Evolutionary conservation across 345 rosid genomes (phyloP).

Genomic region (Linum tenue): DNA sequence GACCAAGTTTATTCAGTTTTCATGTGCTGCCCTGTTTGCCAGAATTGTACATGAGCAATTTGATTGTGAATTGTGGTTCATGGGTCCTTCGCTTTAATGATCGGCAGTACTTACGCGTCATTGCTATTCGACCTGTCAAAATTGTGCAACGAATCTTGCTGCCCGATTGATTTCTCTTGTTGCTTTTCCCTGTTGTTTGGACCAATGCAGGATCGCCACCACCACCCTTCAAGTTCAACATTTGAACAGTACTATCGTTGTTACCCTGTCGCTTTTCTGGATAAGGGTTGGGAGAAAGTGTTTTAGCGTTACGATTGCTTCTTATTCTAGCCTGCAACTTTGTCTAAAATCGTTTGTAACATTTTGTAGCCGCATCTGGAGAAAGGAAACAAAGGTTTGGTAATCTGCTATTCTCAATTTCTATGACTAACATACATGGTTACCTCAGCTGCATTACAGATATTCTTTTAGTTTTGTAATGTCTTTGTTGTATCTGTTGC

Average conservation of each 20-base stretch:
- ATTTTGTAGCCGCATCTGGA: constrained; percentile 51
- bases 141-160: too few species aligned
- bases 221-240: constrained; percentile 16
- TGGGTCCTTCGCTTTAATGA: too few species aligned
- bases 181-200: neutral
- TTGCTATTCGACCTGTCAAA: too few species aligned
- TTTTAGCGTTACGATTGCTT: neutral
- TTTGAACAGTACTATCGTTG: constrained; percentile 51
- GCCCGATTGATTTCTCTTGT: neutral
- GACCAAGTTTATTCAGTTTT: too few species aligned
- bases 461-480: neutral
- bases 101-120: too few species aligned
- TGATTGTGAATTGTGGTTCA: too few species aligned
- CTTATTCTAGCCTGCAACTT: neutral
- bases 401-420: neutral
- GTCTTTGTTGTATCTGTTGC: constrained; percentile 4
- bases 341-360: neutral
- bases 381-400: constrained; percentile 54
- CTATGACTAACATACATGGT: too few species aligned
- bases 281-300: constrained; percentile 32
- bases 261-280: constrained; percentile 54
- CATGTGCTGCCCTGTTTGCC: too few species aligned
- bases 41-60: too few species aligned
- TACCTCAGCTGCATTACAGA: neutral
- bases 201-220: constrained; percentile 22